These are phyloP conservation scores for Albophoma yamanashiensis DNA, from an alignment of 2,329 filamentous ascomycete species.

Conservation along the genomic window DNA sequence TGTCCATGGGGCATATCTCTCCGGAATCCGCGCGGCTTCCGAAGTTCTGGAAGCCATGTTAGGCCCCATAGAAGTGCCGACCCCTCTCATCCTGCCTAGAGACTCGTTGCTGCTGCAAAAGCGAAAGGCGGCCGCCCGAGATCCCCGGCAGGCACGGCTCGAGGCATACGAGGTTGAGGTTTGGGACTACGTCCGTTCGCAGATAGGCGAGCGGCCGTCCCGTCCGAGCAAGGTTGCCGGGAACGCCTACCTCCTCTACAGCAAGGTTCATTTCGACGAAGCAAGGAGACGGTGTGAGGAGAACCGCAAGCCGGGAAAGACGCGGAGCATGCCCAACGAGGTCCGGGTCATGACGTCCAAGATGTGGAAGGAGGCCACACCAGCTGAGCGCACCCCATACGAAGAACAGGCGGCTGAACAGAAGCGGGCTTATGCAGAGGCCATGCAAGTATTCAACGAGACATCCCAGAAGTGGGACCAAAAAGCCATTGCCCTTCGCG, in stretches of 20 bases:
- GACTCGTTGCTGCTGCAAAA: slow-evolving; percentile 40
- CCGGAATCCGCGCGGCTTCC: slow-evolving; percentile 78
- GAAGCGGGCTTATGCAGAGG: slow-evolving; percentile 52
- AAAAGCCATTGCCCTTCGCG: slow-evolving; percentile 44
- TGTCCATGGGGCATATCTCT: slow-evolving; percentile 92
- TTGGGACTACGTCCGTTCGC: slow-evolving; percentile 37
- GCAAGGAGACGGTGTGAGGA: slow-evolving; percentile 52
- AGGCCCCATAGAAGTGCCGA: slow-evolving; percentile 68
- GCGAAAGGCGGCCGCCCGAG: slow-evolving; percentile 39
- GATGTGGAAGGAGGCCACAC: slow-evolving; percentile 75
- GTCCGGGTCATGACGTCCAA: slow-evolving; percentile 77
- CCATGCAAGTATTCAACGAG: slow-evolving; percentile 48
- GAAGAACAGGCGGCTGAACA: slow-evolving; percentile 62
- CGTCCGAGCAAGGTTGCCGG: slow-evolving; percentile 63
- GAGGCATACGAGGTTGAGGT: slow-evolving; percentile 47
- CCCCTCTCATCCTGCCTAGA: slow-evolving; percentile 62
- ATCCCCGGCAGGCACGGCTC: slow-evolving; percentile 39
- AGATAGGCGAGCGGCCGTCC: slow-evolving; percentile 64
- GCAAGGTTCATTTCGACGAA: slow-evolving; percentile 63
- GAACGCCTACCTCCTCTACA: slow-evolving; percentile 85
- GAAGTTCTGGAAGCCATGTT: slow-evolving; percentile 74
- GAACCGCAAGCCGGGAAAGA: slow-evolving; percentile 49
- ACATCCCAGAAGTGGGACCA: slow-evolving; percentile 62
- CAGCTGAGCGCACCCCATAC: slow-evolving; percentile 66
- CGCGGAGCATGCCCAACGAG: slow-evolving; percentile 62